A percentile compares a stretch with the other conserved stretches of the same genome.
These are phyloP conservation scores for Fusarium equiseti DNA, from an alignment of 2,329 filamentous ascomycete species.

Conservation along the genomic window DNA sequence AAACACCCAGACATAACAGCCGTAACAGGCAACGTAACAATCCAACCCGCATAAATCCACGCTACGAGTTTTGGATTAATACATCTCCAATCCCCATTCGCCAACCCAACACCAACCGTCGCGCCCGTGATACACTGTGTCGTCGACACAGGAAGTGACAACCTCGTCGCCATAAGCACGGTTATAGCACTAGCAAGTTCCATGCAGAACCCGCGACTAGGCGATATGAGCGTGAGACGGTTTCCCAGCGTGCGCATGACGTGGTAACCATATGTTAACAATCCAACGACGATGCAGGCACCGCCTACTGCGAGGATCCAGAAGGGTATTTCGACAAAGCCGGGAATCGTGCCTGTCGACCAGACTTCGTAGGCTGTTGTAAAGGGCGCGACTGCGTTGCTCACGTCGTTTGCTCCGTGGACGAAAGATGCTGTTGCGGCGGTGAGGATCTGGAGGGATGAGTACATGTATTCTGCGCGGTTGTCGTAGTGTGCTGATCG, in stretches of 20 bases:
- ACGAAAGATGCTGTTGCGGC: conserved; percentile 73
- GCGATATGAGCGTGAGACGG: conserved; percentile 70
- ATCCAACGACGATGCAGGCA: conserved; percentile 64
- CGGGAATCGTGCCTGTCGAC: conserved; percentile 59
- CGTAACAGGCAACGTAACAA: conserved; percentile 64
- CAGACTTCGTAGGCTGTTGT: conserved; percentile 73
- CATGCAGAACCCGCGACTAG: conserved; percentile 69
- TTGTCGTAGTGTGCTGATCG: conserved; percentile 72
- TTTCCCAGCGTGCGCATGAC: conserved; percentile 74
- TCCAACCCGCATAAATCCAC: conserved; percentile 68
- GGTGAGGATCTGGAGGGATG: conserved; percentile 70
- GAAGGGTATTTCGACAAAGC: conserved; percentile 63
- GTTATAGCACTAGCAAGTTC: conserved; percentile 72
- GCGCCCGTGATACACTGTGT: conserved; percentile 74
- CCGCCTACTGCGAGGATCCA: conserved; percentile 71
- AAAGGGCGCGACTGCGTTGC: conserved; percentile 72
- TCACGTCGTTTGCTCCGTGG: conserved; percentile 77
- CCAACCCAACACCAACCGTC: conserved; percentile 72
- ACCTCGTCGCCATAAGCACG: conserved; percentile 68
- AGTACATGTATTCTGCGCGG: conserved; percentile 71
- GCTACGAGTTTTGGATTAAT: conserved; percentile 72
- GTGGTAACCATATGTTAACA: conserved; percentile 72
- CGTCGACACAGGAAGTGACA: conserved; percentile 70
- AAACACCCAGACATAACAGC: conserved; percentile 63
- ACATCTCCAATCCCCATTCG: conserved; percentile 67